Base-by-base conservation (phyloP, 129 eudicot species). In the Chrysanthemum makinoi region DNA sequence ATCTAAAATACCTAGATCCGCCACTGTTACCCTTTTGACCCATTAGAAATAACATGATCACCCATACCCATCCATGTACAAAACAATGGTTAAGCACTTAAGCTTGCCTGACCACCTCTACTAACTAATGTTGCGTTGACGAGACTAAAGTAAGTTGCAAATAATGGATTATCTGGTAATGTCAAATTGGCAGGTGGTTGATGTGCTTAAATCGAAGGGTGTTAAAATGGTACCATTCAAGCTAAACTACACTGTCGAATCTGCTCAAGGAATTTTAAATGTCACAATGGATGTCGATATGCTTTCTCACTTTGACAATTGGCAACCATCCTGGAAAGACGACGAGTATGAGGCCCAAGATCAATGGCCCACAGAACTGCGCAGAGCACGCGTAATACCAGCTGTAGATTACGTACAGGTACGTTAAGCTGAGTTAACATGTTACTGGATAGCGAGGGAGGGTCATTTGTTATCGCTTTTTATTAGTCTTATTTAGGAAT, bases 261-360 rank as follows among this genome's bases (percentile, higher is more conserved):
- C 92, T 17, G 98, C 76, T 65, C 98, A 93, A 89, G 98, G 96
- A n/a, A 93, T 93, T 77, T 77, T 93, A 74, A 93, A 89, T 63
- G 82, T 87, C 87, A 93, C 96, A n/a, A 89, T 93, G 98, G 98
- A 89, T 72, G 95, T 89, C 1, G 98, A 93, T 22, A 89, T 93
- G 98, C 75, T 93, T 80, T 86, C 96, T 56, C 98, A 93, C 74
- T 89, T 93, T 15, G 98, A 89, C 62, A 86, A 77, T 58, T 93
- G 98, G 98, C 98, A 93, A 72, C 89, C 90, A 57, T 75, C 90
- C 11, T 78, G 86, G 62, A 44, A 72, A 73, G 98, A 93, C 46
- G 82, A 85, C 30, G 88, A 82, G 22, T 93, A 53, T 28, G 98
- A 93, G 81, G 98, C 98, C 73, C 96, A 93, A 69, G 98, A 93